phyloP scores from a whole-genome alignment of 805 yeast genomes.

The Blastobotrys mokoenaii region DNA sequence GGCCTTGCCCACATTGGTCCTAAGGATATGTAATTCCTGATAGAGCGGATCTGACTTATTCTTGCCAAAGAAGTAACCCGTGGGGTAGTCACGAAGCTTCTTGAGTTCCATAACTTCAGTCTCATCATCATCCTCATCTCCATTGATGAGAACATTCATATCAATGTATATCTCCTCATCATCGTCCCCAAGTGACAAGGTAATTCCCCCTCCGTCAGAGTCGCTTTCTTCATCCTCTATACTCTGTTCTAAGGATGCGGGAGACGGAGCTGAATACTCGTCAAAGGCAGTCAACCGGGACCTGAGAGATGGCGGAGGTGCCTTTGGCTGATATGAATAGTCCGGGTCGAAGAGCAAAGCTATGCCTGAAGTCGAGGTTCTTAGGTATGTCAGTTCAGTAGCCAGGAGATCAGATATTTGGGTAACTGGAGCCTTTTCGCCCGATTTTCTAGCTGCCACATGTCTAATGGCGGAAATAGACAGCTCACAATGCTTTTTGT shows the following conservation, averaged over 20 bases:
- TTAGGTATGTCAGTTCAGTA: slow-evolving; percentile 46
- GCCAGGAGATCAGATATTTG: slow-evolving; percentile 45
- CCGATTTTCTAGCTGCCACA: slow-evolving; percentile 30
- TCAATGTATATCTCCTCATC: slow-evolving; percentile 12
- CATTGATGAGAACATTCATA: slow-evolving; percentile 19
- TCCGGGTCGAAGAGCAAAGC: slow-evolving; percentile 69
- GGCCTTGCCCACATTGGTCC: slow-evolving; percentile 52
- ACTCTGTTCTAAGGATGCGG: slow-evolving; percentile 4
- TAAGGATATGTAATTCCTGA: slow-evolving; percentile 46
- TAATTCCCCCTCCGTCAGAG: slow-evolving; percentile 2
- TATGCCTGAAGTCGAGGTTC: slow-evolving; percentile 59
- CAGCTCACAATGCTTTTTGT: slow-evolving; percentile 37
- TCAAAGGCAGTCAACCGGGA: neutral
- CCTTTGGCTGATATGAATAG: slow-evolving; percentile 1
- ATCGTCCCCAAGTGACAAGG: slow-evolving; percentile 14
- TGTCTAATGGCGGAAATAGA: slow-evolving; percentile 17
- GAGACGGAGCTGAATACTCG: neutral
- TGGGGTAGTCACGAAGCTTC: slow-evolving; percentile 53
- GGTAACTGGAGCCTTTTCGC: slow-evolving; percentile 25
- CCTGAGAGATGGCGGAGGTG: neutral
- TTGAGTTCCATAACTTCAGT: slow-evolving; percentile 29
- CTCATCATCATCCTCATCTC: slow-evolving; percentile 33
- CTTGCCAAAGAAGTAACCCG: slow-evolving; percentile 57
- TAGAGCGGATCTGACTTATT: slow-evolving; percentile 40
- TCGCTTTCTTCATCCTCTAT: slow-evolving; percentile 23